Conservation (phyloP, 2,329 filamentous ascomycete genomes). For the Remersonia thermophila region DNA sequence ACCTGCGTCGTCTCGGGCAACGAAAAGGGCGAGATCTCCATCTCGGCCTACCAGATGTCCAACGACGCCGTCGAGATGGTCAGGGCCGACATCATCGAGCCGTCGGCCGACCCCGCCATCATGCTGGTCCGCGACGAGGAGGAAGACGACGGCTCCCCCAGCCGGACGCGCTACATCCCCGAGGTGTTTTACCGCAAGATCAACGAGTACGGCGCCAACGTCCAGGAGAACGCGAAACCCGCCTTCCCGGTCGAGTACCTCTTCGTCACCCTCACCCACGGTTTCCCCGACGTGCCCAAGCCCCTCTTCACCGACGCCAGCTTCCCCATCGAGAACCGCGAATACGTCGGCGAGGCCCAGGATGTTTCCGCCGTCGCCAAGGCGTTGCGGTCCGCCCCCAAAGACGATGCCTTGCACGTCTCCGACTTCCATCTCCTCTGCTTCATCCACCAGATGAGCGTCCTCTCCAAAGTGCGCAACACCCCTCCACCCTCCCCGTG, state of each 20-base stretch:
- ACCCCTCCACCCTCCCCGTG: background rate
- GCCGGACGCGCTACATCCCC: conserved; percentile 76
- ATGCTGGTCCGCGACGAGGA: conserved; percentile 94
- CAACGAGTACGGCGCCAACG: conserved; percentile 92
- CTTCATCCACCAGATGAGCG: conserved; percentile 68
- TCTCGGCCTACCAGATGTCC: conserved; percentile 88
- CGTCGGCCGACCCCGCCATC: conserved; percentile 79
- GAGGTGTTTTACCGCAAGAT: conserved; percentile 93
- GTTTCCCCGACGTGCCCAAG: conserved; percentile 72
- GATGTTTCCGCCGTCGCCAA: conserved; percentile 58
- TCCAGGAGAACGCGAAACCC: conserved; percentile 94
- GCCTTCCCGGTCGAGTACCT: conserved; percentile 95
- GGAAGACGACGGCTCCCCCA: conserved; percentile 59
- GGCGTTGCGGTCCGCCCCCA: conserved; percentile 47
- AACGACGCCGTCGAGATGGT: conserved; percentile 97
- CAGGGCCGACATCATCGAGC: conserved; percentile 83
- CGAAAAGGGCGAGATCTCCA: conserved; percentile 72
- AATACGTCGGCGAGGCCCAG: conserved; percentile 74
- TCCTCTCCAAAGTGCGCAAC: conserved; percentile 66
- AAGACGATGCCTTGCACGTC: conserved; percentile 50
- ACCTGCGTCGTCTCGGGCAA: conserved; percentile 94
- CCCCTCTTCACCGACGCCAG: conserved; percentile 61
- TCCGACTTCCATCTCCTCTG: conserved; percentile 93
- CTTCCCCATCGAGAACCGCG: conserved; percentile 88
- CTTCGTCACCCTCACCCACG: conserved; percentile 88